Conservation (phyloP, 768 basidiomycete species). For the Mycena sanguinolenta region DNA sequence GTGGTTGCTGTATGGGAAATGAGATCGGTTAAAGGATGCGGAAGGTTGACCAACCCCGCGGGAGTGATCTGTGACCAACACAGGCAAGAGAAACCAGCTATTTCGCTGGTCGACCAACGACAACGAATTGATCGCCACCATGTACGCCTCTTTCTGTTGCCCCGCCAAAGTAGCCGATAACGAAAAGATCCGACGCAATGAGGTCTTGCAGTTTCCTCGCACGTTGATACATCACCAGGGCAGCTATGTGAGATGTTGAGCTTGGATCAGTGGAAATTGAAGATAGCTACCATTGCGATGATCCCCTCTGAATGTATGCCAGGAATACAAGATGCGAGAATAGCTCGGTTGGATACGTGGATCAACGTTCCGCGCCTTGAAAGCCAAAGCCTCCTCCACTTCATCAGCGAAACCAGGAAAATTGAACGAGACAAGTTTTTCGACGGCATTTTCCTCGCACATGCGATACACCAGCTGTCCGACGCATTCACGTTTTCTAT, state of each 20-base stretch:
- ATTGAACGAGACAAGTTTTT: slow-evolving; percentile 82
- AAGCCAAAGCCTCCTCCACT: slow-evolving; percentile 88
- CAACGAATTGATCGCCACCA: slow-evolving; percentile 90
- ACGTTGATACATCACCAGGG: slow-evolving; percentile 93
- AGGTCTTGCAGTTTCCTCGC: slow-evolving; percentile 82
- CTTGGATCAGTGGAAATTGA: slow-evolving; percentile 35
- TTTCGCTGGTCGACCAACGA: slow-evolving; percentile 84
- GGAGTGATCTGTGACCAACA: slow-evolving; percentile 57
- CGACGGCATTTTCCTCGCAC: slow-evolving; percentile 91
- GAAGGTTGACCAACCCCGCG: slow-evolving; percentile 58
- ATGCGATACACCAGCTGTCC: slow-evolving; percentile 89
- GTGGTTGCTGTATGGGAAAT: slow-evolving; percentile 56
- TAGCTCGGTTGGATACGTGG: slow-evolving; percentile 89
- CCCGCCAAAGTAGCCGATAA: slow-evolving; percentile 64
- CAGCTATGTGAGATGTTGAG: slow-evolving; percentile 66
- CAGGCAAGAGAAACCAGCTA: slow-evolving; percentile 85
- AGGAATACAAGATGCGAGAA: slow-evolving; percentile 93
- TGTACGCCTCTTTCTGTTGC: slow-evolving; percentile 84
- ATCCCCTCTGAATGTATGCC: slow-evolving; percentile 90
- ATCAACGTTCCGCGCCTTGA: slow-evolving; percentile 95
- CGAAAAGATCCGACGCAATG: slow-evolving; percentile 51
- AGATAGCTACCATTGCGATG: slow-evolving; percentile 84
- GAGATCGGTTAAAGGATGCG: slow-evolving; percentile 34
- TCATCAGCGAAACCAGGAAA: slow-evolving; percentile 89
- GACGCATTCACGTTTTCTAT: slow-evolving; percentile 86